Evolutionary conservation across 352 stramenopile genomes (phyloP), one percentile per base, ranked within the genome.

Genomic region (Plasmopara muralis): DNA sequence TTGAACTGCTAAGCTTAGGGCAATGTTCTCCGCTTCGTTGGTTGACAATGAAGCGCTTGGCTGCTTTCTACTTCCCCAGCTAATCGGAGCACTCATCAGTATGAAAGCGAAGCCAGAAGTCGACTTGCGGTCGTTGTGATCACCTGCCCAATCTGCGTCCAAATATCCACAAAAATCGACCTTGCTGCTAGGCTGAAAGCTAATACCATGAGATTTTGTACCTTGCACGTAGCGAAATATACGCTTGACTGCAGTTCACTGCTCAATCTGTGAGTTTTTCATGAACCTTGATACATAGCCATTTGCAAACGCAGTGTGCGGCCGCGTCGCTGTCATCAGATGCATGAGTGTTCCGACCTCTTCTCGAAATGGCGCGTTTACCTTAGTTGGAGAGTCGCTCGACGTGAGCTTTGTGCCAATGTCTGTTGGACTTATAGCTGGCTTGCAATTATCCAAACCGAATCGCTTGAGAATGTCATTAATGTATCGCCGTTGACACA

Each of bases 401-500:
- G 47, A 9, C 16, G 53, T 16, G 0, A 60, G 12, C 6, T 12
- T 7, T 5, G 20, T 42, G 30, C 48, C 57, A 4, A 54, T 37
- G 40, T 57, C 41, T 1, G 51, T 13, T 8, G 47, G 53, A 48
- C 58, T 61, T 15, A 30, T 25, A 1, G 31, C 54, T 25, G 42
- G 5, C 28, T 57, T 61, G 42, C 42, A 55, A 2, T 62, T 25
- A 1, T 68, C 37, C 55, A 68, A 68, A 16, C 52, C 50, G 33
- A 67, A 67, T 3, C 53, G 48, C n/a, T 66, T 48, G 2, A 68
- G 47, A 9, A 68, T 42, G 35, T 66, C n/a, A n/a, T n/a, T n/a
- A n/a, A n/a, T n/a, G n/a, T n/a, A n/a, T n/a, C n/a, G n/a, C n/a
- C n/a, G n/a, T 33, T 67, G 57, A 28, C 47, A 58, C 43, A 66